Conservation (phyloP, 2,329 filamentous ascomycete genomes). For the Fusarium sp. region DNA sequence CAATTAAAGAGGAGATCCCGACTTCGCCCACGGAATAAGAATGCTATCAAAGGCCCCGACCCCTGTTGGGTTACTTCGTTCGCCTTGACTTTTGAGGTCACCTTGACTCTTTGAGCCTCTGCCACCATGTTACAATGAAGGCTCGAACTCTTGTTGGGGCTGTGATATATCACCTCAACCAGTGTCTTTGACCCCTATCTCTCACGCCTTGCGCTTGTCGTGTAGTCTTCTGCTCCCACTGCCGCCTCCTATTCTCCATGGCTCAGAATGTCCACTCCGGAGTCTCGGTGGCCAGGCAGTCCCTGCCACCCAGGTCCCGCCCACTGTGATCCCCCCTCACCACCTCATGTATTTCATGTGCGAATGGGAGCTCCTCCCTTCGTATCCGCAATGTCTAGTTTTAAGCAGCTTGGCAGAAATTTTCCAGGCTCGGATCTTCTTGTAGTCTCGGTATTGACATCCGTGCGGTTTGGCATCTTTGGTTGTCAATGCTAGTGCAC, state of each 20-base stretch:
- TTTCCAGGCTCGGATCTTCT: background rate
- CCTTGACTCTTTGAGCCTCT: background rate
- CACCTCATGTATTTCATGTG: slow-evolving; percentile 6
- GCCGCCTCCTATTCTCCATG: background rate
- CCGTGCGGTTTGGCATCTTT: slow-evolving; percentile 5
- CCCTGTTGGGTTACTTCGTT: background rate
- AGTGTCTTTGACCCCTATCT: background rate
- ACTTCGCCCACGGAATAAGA: background rate
- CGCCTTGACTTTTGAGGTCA: background rate
- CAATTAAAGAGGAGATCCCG: slow-evolving; percentile 8
- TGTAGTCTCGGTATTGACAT: slow-evolving; percentile 4
- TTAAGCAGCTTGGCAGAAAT: background rate
- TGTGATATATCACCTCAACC: background rate
- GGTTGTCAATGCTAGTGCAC: slow-evolving; percentile 22
- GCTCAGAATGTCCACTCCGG: slow-evolving; percentile 4
- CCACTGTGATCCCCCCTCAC: slow-evolving; percentile 9
- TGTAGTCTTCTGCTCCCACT: background rate
- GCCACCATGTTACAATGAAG: background rate
- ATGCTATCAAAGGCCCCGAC: background rate
- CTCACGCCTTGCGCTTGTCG: background rate
- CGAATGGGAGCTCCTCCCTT: slow-evolving; percentile 11
- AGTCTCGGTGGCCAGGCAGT: slow-evolving; percentile 19
- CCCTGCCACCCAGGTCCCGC: slow-evolving; percentile 22
- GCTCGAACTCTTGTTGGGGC: background rate
- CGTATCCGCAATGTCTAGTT: slow-evolving; percentile 2